Percentiles rank a stretch among this genome's conserved stretches.
Evolutionary conservation across 192 early-diverging fungal species (phyloP).

Genomic region (Globomyces pollinis-pini): DNA sequence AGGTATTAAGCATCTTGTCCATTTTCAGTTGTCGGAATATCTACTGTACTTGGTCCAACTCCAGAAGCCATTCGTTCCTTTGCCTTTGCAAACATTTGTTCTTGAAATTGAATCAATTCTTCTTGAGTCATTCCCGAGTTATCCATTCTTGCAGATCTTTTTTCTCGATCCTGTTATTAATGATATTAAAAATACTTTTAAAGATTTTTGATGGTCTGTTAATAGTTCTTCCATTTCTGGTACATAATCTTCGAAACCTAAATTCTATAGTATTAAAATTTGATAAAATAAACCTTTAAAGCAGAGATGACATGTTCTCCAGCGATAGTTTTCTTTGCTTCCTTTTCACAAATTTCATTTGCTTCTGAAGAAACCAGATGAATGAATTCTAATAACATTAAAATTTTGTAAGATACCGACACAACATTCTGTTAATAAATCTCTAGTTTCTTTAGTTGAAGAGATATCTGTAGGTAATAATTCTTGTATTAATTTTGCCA

Average conservation of each 20-base stretch:
- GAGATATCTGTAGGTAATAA: constrained; percentile 85
- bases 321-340: constrained; percentile 92
- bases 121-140: constrained; percentile 77
- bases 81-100: constrained; percentile 83
- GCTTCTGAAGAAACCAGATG: constrained; percentile 36
- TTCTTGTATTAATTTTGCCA: constrained; percentile 88
- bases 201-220: constrained; percentile 80
- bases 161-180: constrained; percentile 68
- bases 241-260: constrained; percentile 91
- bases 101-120: constrained; percentile 75
- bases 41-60: neutral
- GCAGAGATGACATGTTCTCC: constrained; percentile 91
- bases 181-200: constrained; percentile 57
- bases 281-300: constrained; percentile 57
- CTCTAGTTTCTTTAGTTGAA: constrained; percentile 93
- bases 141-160: constrained; percentile 68
- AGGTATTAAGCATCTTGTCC: too few species aligned
- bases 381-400: constrained; percentile 1
- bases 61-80: constrained; percentile 31
- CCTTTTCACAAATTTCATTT: constrained; percentile 95
- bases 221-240: constrained; percentile 79
- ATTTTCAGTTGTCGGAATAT: too few species aligned
- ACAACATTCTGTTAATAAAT: constrained; percentile 93
- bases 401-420: constrained; percentile 83
- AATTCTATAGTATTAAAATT: constrained; percentile 36